These are phyloP conservation scores for Kodamaea sp. DNA, from an alignment of 1,139 yeast species.

Conservation along the genomic window DNA sequence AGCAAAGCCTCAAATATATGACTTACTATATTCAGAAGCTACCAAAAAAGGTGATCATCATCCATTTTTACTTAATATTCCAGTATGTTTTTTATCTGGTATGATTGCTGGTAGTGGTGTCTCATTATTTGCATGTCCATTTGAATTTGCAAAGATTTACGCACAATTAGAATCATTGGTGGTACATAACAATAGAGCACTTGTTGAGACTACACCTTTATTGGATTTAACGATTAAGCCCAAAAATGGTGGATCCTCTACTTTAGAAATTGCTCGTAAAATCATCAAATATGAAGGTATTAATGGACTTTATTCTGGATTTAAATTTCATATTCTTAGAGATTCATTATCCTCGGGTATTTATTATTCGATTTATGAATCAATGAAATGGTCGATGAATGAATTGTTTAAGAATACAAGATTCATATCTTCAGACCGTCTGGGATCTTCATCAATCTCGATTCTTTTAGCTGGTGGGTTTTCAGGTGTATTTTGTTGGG, in stretches of 20 bases:
- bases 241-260: slow-evolving; percentile 17
- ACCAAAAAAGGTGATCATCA: slow-evolving; percentile 16
- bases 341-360: slow-evolving; percentile 72
- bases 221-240: not conserved
- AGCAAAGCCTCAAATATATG: slow-evolving; percentile 49
- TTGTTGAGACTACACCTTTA: not conserved
- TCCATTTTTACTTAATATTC: slow-evolving; percentile 53
- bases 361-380: slow-evolving; percentile 73
- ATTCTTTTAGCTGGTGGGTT: slow-evolving; percentile 68
- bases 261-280: slow-evolving; percentile 42
- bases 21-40: slow-evolving; percentile 19
- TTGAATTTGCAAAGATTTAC: slow-evolving; percentile 78
- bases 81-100: slow-evolving; percentile 66
- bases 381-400: slow-evolving; percentile 51
- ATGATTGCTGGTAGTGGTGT: slow-evolving; percentile 62
- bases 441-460: slow-evolving; percentile 31
- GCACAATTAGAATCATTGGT: slow-evolving; percentile 64
- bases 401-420: slow-evolving; percentile 10
- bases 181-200: not conserved
- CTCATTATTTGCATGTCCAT: slow-evolving; percentile 74
- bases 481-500: slow-evolving; percentile 74
- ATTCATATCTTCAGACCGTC: slow-evolving; percentile 27
- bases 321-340: slow-evolving; percentile 58
- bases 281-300: slow-evolving; percentile 58
- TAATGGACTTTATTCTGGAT: slow-evolving; percentile 69